Base-by-base conservation (phyloP, 148 eudicot genomes). In the Polygonum maritimum region DNA sequence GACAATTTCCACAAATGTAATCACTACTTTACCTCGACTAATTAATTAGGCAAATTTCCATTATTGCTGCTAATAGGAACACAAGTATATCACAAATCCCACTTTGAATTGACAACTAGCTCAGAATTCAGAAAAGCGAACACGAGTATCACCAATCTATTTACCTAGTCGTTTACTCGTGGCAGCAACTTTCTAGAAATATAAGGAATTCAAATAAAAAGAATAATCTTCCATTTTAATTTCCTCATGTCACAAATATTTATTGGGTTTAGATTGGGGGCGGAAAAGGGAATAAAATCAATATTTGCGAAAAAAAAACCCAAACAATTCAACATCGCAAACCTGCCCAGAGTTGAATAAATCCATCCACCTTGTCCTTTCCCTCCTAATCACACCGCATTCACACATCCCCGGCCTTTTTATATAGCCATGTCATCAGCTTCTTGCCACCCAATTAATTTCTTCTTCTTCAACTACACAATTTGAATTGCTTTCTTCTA, bases 331-430 rank as follows among this genome's bases (percentile, higher is more conserved):
- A 87, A 87, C 84, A 79, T 74, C 67, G 62, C 81, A 85, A 87
- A 86, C 87, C 79, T 85, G 81, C 82, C 78, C 6, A 31, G 58
- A 51, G 76, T 85, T 85, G 88, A 85, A 85, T 78, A 79, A 16
- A 76, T 73, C 73, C 79, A 77, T 26, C 31, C 31, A 26, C 31
- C 31, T 26, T n/a, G n/a, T n/a, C 76, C 78, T 76, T 44, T 60
- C 70, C 51, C 71, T 7, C 15, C 16, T 22, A 14, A 35, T 19
- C 47, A 21, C 22, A 33, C 31, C 12, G 15, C 74, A 60, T 60
- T 60, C 69, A 60, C 36, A 60, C 71, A 13, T 65, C 71, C 1
- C 40, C 44, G 16, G 16, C 15, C 10, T 36, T 36, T 14, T 36
- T 67, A 35, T 67, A 67, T 36, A 67, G 44, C 36, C 44, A 67